Evolutionary conservation across 2,329 filamentous ascomycete species (phyloP), one percentile per base, ranked within the genome.

Genomic region (Cephalotrichum gorgonifer): DNA sequence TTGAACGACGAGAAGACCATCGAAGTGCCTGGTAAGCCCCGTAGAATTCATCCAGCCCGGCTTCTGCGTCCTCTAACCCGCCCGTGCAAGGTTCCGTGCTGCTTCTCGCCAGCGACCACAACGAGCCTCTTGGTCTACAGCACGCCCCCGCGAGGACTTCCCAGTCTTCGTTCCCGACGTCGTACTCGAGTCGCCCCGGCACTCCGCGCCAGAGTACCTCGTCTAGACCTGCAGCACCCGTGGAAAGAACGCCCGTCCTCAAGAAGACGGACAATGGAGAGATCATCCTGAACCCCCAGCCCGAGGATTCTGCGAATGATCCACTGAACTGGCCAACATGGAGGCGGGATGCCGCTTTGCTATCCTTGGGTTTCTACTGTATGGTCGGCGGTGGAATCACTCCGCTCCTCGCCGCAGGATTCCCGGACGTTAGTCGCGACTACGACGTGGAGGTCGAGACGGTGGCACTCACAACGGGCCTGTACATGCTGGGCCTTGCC

Each of bases 341-440:
- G 82, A 79, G 88, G 38, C 76, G 91, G 63, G 88, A 97, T 63
- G 64, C 75, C 23, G 88, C 91, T 0, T 67, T 97, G 53, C 58
- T 95, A 0, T 91, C 85, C 0, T 72, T 97, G 4, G 91, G 91
- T 1, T 84, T 95, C 58, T 95, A 95, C 65, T 95, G 89, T 64
- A 86, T 96, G 81, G 67, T 96, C 17, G 91, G 91, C 49, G 91
- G 91, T 38, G 91, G 91, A 41, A 94, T 95, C 72, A 96, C 90
- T 0, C 86, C 93, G 0, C 72, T 96, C 27, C 74, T 97, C 17
- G 90, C 91, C 0, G 91, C 93, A 9, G 91, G 89, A 12, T 97
- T 96, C 69, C 83, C 81, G 28, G 72, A 94, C 41, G 85, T 97
- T 12, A 84, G 89, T 2, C 54, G 73, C 1, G 73, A 75, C 38